Conservation (phyloP, 352 stramenopile genomes). For the Phytophthora rubi region DNA sequence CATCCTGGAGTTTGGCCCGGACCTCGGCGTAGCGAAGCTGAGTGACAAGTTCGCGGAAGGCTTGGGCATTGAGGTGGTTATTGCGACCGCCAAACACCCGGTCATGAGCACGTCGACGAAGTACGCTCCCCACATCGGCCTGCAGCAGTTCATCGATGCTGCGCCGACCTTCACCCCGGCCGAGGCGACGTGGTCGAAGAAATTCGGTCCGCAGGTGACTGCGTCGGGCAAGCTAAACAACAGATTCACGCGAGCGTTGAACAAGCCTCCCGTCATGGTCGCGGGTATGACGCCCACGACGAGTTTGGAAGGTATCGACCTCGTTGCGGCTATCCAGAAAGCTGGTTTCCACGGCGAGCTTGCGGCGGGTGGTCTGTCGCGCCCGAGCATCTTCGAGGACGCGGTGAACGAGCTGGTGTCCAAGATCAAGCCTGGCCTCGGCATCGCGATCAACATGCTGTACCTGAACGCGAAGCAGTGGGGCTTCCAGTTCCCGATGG, state of each 20-base stretch:
- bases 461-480: constrained; percentile 91
- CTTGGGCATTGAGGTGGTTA: constrained; percentile 60
- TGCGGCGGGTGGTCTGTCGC: constrained; percentile 72
- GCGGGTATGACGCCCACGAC: constrained; percentile 91
- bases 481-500: constrained; percentile 91
- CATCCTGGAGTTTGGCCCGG: constrained; percentile 80
- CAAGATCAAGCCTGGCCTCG: constrained; percentile 77
- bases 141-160: constrained; percentile 51
- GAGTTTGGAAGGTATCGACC: constrained; percentile 78
- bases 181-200: constrained; percentile 52
- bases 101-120: constrained; percentile 27
- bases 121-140: constrained; percentile 41
- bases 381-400: constrained; percentile 74
- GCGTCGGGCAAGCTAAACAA: constrained; percentile 64
- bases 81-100: constrained; percentile 53
- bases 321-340: constrained; percentile 84
- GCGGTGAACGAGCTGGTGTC: constrained; percentile 68
- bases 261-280: constrained; percentile 83
- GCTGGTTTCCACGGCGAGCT: constrained; percentile 85
- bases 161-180: constrained; percentile 8
- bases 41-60: constrained; percentile 51
- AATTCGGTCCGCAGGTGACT: constrained; percentile 58
- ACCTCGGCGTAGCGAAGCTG: constrained; percentile 62
- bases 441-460: constrained; percentile 90
- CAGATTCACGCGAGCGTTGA: constrained; percentile 75